Conservation (phyloP, 1,284 basidiomycete genomes). For the Ustilago cynodontis region DNA sequence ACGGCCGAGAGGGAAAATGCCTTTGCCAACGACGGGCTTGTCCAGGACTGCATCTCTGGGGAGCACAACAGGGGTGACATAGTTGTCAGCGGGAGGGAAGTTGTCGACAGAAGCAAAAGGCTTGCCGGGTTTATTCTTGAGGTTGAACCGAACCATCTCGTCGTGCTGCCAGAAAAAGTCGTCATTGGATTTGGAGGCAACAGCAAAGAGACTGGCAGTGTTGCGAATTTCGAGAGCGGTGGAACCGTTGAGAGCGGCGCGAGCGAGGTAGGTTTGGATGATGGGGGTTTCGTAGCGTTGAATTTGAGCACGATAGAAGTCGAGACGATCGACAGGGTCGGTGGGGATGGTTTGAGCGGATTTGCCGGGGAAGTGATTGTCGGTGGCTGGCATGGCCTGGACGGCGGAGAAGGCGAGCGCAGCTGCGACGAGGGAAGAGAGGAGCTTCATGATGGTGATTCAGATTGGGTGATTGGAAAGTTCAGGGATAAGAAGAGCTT, state of each 20-base stretch:
- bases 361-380: neutral
- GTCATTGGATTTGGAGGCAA: neutral
- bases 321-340: neutral
- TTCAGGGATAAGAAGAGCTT: neutral
- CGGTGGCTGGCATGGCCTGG: neutral
- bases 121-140: neutral
- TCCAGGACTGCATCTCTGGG: slow-evolving; percentile 8
- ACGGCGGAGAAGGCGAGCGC: neutral
- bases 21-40: slow-evolving; percentile 6
- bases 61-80: neutral
- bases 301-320: slow-evolving; percentile 13
- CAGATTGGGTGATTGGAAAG: neutral
- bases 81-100: slow-evolving; percentile 2
- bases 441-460: neutral
- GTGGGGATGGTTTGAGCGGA: neutral
- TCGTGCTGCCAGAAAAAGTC: neutral
- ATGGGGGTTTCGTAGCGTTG: slow-evolving; percentile 29
- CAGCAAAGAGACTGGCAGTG: neutral
- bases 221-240: neutral
- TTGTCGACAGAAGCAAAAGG: neutral
- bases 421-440: neutral
- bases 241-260: slow-evolving; percentile 4
- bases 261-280: slow-evolving; percentile 31
- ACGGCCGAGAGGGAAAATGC: slow-evolving; percentile 25
- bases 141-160: neutral